Base-by-base conservation (phyloP, 192 early-diverging fungal genomes). In the Geosiphon pyriformis region DNA sequence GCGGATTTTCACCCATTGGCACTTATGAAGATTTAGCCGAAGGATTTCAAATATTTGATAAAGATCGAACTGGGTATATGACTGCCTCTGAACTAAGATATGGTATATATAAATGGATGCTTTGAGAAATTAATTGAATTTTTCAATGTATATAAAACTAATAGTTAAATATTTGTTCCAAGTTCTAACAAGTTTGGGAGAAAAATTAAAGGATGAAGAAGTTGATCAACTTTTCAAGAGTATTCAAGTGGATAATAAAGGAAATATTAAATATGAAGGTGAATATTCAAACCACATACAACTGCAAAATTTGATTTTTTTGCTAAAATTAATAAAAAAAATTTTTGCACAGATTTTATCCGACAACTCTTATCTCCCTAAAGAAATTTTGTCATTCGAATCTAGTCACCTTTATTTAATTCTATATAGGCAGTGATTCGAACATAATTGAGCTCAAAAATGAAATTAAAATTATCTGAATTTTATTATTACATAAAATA, bases 1-100 rank as follows among this genome's bases (percentile, higher is more conserved):
- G 82, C 33, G 88, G 88, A 50, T 90, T 90, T 78, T 78, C 83
- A 34, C 80, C 87, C 59, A 83, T 82, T 27, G 89, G 84, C 8
- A 83, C 88, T 42, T 84, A 83, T 58, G 80, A 91, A 59, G 91
- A 91, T 75, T 90, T 91, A 68, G 82, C 89, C 50, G 87, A 91
- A 58, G 91, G 88, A 1, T 92, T 92, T 84, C 87, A 91, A 74
- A 90, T 92, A 27, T 91, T 92, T 83, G 91, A 92, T 78, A 89
- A 89, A 77, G 87, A 92, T 26, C 78, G 82, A 65, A 82, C 82
- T 63, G 90, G 90, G 11, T 89, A 79, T 59, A 92, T 92, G 57
- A 80, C 87, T 42, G 83, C 79, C 18, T 87, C 83, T 52, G 91
- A 92, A 72, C 80, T 92, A 20, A 87, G 88, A 48, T 90, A 89